Base-by-base conservation (phyloP, 371 early-diverging fungal species). In the Apophysomyces sp. region DNA sequence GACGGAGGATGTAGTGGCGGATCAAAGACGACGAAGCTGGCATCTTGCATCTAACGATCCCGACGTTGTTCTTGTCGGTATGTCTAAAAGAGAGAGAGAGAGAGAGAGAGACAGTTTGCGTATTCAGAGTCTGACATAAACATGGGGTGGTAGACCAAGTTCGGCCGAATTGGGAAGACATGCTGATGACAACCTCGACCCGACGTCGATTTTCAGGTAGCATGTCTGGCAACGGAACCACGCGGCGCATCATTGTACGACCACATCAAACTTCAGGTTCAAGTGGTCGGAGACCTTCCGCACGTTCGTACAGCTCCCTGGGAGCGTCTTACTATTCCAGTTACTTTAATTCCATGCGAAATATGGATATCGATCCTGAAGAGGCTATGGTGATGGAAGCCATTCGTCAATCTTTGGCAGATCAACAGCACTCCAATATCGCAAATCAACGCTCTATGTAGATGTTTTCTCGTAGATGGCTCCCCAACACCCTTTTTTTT, bases 61-160 rank as follows among this genome's bases (percentile, higher is more conserved):
- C 6, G 70, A 72, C 41, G 70, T 75, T 0, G 66, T 75, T 5
- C 57, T 72, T 53, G 72, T 71, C 26, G 73, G 70, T 67, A 62
- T 26, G 40, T 2, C 13, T 34, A 32, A 13, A 34, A n/a, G n/a
- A n/a, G n/a, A n/a, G n/a, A n/a, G n/a, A n/a, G 30, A 27, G 11
- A 31, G 52, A 52, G 18, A 40, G n/a, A n/a, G n/a, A n/a, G n/a
- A n/a, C n/a, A n/a, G n/a, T n/a, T n/a, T n/a, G n/a, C n/a, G n/a
- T 29, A 55, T 13, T 24, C 36, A 31, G 8, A 18, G n/a, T n/a
- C 11, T 24, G 21, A 57, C 5, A 24, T 26, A 16, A 32, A 18
- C 12, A 30, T 30, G 32, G 41, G 28, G 26, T 13, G 27, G 3
- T 51, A 58, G 65, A 65, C 41, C 65, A 65, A 31, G 54, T 65